These are phyloP conservation scores for Fragilaria crotonensis DNA, from an alignment of 108 stramenopile genomes.

Conservation along the genomic window DNA sequence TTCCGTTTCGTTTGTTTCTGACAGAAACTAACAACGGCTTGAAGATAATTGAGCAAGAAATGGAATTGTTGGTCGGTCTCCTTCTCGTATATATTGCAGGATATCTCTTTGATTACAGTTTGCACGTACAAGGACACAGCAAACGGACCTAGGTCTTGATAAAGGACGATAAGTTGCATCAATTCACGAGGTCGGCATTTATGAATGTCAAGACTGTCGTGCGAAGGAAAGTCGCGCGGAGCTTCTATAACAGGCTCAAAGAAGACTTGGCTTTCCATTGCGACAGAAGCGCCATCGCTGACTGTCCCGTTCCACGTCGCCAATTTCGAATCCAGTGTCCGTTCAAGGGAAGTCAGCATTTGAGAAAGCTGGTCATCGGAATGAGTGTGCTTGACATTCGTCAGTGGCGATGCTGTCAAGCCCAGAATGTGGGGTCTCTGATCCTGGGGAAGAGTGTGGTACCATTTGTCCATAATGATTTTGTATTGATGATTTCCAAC, in stretches of 20 bases:
- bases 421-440: conserved; percentile 44
- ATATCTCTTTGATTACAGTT: conserved; percentile 26
- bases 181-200: conserved; percentile 36
- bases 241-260: conserved; percentile 2
- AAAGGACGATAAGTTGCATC: conserved; percentile 34
- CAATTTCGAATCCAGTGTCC: conserved; percentile 35
- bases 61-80: conserved; percentile 34
- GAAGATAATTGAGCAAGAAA: conserved; percentile 19
- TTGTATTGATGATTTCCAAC: conserved; percentile 34
- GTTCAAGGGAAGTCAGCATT: conserved; percentile 37
- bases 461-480: conserved; percentile 42
- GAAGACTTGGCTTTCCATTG: background rate
- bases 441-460: conserved; percentile 28
- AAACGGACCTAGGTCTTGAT: conserved; percentile 42
- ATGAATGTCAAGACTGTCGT: conserved; percentile 22
- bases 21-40: conserved; percentile 16
- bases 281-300: background rate
- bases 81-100: conserved; percentile 37
- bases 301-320: conserved; percentile 6
- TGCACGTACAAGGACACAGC: conserved; percentile 19
- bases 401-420: conserved; percentile 55
- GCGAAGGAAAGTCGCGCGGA: conserved; percentile 15
- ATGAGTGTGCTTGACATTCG: conserved; percentile 31
- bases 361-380: conserved; percentile 30
- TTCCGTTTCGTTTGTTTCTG: conserved; percentile 6